Base-by-base conservation (phyloP, 495 filamentous ascomycete genomes). In the Penicillium psychrofluorescens region DNA sequence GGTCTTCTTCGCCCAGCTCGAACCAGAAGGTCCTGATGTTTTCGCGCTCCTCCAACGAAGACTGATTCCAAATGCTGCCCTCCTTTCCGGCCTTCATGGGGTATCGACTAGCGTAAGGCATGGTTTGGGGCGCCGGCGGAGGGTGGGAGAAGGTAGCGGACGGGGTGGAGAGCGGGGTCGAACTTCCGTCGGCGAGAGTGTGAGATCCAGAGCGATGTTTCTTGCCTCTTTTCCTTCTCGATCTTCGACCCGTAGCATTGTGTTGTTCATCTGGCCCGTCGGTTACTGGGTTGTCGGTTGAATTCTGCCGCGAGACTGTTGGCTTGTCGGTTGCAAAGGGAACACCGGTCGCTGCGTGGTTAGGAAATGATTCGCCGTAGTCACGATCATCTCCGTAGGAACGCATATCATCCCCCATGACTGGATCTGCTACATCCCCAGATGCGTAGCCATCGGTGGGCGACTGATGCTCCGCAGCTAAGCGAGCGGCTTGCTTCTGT, bases 21-120 rank as follows among this genome's bases (percentile, higher is more conserved):
- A 99, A 75, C 92, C 92, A 99, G 66, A 97, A 99, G 44, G 95
- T 87, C 56, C 95, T 94, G 59, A 99, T 99, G 49, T 92, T 84
- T 62, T 96, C 89, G 11, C 92, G 83, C 63, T 99, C 92, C 62
- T 97, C 89, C 44, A 84, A 77, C 6, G 84, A 90, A 29, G 86
- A 90, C 6, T 90, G 96, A 56, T 97, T 95, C 92, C 92, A 99
- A 62, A 98, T 95, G 34, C 59, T 67, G 61, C 85, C 87, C 51
- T 92, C 88, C 58, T 84, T 86, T 29, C 58, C 50, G 27, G 62
- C 58, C 40, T 63, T 66, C 29, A 61, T 41, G 44, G 63, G 51
- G 54, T 51, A 40, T 37, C 58, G 46, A 54, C 51, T 38, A 54
- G 56, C 35, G 52, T 51, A 61, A 10, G 54, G 46, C 27, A 55